phyloP scores from a whole-genome alignment of 2,329 filamentous ascomycete genomes.

The Monosporascus sp. region DNA sequence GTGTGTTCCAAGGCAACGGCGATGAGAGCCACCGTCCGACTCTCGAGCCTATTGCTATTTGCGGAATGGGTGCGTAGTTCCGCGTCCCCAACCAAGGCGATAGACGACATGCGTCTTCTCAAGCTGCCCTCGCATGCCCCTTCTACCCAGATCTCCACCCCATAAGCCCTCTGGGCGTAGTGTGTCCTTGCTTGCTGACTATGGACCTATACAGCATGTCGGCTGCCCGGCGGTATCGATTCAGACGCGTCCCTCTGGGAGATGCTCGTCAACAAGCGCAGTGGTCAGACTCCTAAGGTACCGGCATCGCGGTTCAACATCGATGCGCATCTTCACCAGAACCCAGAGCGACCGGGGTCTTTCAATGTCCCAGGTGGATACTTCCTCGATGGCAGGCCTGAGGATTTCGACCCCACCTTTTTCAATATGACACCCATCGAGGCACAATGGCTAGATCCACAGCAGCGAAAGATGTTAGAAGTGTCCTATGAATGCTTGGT shows the following conservation, averaged over 20 bases:
- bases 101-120: no score
- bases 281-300: slow-evolving; percentile 15
- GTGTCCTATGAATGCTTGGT: slow-evolving; percentile 38
- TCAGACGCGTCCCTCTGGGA: slow-evolving; percentile 16
- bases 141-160: no score
- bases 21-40: slow-evolving; percentile 1
- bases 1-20: background rate
- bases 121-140: no score
- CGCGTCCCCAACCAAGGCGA: background rate
- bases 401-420: slow-evolving; percentile 27
- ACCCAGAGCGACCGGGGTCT: slow-evolving; percentile 17
- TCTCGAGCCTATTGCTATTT: slow-evolving; percentile 20
- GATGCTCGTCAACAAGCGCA: slow-evolving; percentile 14
- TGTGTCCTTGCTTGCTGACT: background rate
- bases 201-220: slow-evolving; percentile 8
- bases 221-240: slow-evolving; percentile 13
- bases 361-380: slow-evolving; percentile 19
- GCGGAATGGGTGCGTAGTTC: slow-evolving; percentile 19
- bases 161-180: no score
- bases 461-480: slow-evolving; percentile 35
- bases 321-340: slow-evolving; percentile 18
- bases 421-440: slow-evolving; percentile 35
- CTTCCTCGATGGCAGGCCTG: slow-evolving; percentile 15
- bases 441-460: slow-evolving; percentile 36
- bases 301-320: slow-evolving; percentile 19